These are phyloP conservation scores for Saturnispora besseyi DNA, from an alignment of 805 yeast genomes.

Conservation along the genomic window DNA sequence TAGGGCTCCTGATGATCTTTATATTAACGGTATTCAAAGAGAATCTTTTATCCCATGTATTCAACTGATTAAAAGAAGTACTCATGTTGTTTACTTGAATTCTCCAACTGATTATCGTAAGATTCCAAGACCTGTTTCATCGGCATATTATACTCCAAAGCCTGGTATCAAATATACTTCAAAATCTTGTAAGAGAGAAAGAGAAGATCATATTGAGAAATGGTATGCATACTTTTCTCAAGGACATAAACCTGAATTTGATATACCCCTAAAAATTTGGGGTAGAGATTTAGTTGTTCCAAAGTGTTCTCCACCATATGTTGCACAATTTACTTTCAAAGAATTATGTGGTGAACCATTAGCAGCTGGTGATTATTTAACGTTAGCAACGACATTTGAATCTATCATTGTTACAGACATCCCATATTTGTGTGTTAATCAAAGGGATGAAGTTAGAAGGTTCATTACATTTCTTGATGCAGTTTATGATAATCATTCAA, in stretches of 20 bases:
- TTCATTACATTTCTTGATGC: conserved; percentile 95
- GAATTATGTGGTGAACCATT: conserved; percentile 80
- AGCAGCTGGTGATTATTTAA: conserved; percentile 91
- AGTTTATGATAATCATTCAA: conserved; percentile 83
- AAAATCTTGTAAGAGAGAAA: conserved; percentile 39
- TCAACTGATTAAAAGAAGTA: conserved; percentile 59
- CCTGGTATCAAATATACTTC: conserved; percentile 50
- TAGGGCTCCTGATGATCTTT: conserved; percentile 88
- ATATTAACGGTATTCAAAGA: conserved; percentile 90
- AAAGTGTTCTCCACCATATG: conserved; percentile 60
- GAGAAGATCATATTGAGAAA: conserved; percentile 51
- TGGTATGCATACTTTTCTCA: conserved; percentile 82
- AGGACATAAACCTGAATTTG: conserved; percentile 35
- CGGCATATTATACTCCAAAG: conserved; percentile 68
- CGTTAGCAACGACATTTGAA: conserved; percentile 65
- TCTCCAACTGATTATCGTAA: conserved; percentile 94
- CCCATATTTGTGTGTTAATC: conserved; percentile 70
- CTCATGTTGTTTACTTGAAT: conserved; percentile 70
- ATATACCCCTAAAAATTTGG: conserved; percentile 58
- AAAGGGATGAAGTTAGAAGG: conserved; percentile 78
- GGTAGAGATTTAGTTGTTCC: conserved; percentile 80
- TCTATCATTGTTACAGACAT: conserved; percentile 88
- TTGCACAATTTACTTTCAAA: conserved; percentile 83
- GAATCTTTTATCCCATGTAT: conserved; percentile 90
- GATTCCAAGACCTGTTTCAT: conserved; percentile 71